Evolutionary conservation across 2,329 filamentous ascomycete species (phyloP).

Genomic region (Colletotrichum siamense): DNA sequence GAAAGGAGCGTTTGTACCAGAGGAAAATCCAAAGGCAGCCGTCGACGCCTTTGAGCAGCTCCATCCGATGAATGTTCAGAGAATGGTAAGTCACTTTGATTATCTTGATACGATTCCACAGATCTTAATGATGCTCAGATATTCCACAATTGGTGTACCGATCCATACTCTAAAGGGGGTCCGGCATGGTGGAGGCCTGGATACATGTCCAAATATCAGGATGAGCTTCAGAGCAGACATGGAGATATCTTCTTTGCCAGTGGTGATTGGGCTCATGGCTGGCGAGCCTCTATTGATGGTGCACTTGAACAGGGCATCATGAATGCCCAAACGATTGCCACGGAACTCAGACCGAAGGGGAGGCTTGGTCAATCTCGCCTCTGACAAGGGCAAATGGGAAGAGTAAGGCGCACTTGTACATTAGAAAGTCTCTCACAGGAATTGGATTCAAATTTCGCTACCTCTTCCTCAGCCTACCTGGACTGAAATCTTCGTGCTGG

Average conservation of each 20-base stretch:
- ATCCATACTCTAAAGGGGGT: slow-evolving; percentile 27
- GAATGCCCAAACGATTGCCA: slow-evolving; percentile 1
- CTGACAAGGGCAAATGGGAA: background rate
- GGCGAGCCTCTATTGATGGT: slow-evolving; percentile 32
- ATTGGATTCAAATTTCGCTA: background rate
- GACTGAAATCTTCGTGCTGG: background rate
- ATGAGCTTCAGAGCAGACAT: slow-evolving; percentile 28
- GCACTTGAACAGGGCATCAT: slow-evolving; percentile 29
- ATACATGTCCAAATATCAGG: slow-evolving; percentile 28
- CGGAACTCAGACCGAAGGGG: background rate
- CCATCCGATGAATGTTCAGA: slow-evolving; percentile 33
- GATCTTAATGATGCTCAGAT: slow-evolving; percentile 8
- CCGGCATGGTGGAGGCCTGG: slow-evolving; percentile 23
- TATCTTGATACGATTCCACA: background rate
- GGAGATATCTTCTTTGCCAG: slow-evolving; percentile 30
- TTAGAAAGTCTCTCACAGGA: background rate
- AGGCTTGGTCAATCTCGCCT: background rate
- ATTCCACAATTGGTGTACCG: slow-evolving; percentile 31
- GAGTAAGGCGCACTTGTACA: background rate
- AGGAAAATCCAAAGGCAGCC: slow-evolving; percentile 40
- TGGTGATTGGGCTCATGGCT: slow-evolving; percentile 32
- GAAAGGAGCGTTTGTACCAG: slow-evolving; percentile 45
- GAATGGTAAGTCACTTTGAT: slow-evolving; percentile 22
- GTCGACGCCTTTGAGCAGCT: slow-evolving; percentile 36
- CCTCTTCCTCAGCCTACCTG: background rate